Conservation (phyloP, 2,329 filamentous ascomycete genomes). For the Penicillium sp. region DNA sequence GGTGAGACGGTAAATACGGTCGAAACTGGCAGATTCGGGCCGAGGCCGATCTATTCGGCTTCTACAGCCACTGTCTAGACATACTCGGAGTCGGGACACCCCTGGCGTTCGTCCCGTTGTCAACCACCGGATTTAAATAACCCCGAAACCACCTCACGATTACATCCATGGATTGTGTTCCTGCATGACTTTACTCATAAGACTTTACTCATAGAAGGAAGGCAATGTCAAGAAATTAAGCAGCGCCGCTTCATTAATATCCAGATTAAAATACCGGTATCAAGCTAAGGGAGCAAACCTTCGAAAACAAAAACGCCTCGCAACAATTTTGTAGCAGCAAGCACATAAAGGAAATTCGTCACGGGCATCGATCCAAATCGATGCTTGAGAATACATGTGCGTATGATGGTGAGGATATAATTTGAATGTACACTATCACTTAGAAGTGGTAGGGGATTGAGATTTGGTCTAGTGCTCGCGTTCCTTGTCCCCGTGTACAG, state of each 20-base stretch:
- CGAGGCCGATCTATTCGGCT: not conserved
- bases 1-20: not conserved
- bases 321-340: not conserved
- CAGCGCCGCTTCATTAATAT: not conserved
- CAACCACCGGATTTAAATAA: too few species aligned
- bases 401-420: not conserved
- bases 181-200: too few species aligned
- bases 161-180: too few species aligned
- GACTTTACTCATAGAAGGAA: too few species aligned
- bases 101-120: too few species aligned
- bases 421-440: not conserved
- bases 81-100: too few species aligned
- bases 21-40: not conserved
- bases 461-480: slow-evolving; percentile 12
- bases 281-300: not conserved
- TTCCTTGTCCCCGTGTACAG: slow-evolving; percentile 5
- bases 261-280: not conserved
- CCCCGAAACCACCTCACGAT: too few species aligned
- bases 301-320: not conserved
- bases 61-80: too few species aligned
- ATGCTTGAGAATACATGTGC: not conserved
- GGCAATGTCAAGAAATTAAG: not conserved
- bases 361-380: slow-evolving; percentile 12
- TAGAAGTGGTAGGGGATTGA: slow-evolving; percentile 1
- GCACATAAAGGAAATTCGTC: slow-evolving; percentile 22